Evolutionary conservation across 129 eudicot species (phyloP).

Genomic region (Dittrichia graveolens): DNA sequence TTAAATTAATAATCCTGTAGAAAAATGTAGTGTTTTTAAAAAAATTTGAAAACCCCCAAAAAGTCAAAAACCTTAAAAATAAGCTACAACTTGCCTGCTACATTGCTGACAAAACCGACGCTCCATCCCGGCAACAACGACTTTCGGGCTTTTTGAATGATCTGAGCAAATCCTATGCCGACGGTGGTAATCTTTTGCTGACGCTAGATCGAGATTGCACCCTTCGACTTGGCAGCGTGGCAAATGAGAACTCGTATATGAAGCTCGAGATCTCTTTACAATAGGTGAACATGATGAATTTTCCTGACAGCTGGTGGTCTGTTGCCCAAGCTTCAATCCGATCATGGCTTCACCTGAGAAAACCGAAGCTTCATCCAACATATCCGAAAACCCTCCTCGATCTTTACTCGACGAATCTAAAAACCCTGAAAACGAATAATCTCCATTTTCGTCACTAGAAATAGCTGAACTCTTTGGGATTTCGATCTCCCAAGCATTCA

Average conservation of each 20-base stretch:
- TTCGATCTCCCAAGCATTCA: not conserved
- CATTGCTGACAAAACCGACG: conserved; percentile 78
- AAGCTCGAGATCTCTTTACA: conserved; percentile 33
- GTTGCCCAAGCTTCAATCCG: conserved; percentile 40
- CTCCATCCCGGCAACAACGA: conserved; percentile 55
- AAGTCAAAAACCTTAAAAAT: not conserved
- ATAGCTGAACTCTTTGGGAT: not conserved
- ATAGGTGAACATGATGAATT: conserved; percentile 19
- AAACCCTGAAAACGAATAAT: conserved; percentile 9
- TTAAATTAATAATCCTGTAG: no score
- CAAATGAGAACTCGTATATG: conserved; percentile 32
- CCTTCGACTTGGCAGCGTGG: conserved; percentile 66
- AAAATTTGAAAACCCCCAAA: no score
- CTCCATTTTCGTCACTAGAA: conserved; percentile 11
- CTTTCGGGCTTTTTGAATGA: conserved; percentile 62
- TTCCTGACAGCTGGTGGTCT: conserved; percentile 10
- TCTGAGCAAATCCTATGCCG: conserved; percentile 52
- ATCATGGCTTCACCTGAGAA: conserved; percentile 31
- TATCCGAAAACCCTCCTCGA: not conserved
- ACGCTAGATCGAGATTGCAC: conserved; percentile 50
- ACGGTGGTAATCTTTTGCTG: conserved; percentile 63
- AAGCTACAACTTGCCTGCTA: conserved; percentile 43
- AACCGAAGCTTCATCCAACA: conserved; percentile 21
- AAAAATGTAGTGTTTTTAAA: no score
- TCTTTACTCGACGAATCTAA: not conserved